Evolutionary conservation across 2,329 filamentous ascomycete species (phyloP).

Genomic region (Sclerotiophoma versabilis): DNA sequence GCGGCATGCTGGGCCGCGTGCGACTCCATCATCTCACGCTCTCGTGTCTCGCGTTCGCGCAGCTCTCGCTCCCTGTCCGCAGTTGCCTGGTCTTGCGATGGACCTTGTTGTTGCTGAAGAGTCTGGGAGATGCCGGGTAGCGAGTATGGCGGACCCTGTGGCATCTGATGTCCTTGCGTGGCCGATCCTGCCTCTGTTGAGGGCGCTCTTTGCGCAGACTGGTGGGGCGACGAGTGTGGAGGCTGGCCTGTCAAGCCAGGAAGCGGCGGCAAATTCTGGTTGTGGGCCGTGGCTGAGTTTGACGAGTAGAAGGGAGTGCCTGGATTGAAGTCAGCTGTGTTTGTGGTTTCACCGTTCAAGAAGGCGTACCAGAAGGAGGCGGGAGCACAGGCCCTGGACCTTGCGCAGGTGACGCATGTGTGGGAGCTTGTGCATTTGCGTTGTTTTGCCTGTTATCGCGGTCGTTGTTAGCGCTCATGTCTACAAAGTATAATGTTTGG

Average conservation of each 20-base stretch:
- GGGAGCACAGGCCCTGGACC: slow-evolving; percentile 48
- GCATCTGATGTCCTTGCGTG: slow-evolving; percentile 42
- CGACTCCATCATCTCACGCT: slow-evolving; percentile 64
- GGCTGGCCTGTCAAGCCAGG: slow-evolving; percentile 54
- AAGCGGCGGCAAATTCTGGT: slow-evolving; percentile 55
- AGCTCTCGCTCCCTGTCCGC: slow-evolving; percentile 57
- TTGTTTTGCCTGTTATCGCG: slow-evolving; percentile 38
- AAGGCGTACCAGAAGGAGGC: slow-evolving; percentile 48
- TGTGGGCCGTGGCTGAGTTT: slow-evolving; percentile 44
- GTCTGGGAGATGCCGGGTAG: slow-evolving; percentile 56
- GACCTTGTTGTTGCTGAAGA: slow-evolving; percentile 43
- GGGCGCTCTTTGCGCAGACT: slow-evolving; percentile 44
- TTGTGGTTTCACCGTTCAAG: slow-evolving; percentile 12
- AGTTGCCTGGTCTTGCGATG: slow-evolving; percentile 43
- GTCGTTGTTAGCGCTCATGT: slow-evolving; percentile 27
- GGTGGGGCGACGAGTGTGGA: slow-evolving; percentile 52
- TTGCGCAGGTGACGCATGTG: slow-evolving; percentile 47
- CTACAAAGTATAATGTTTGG: slow-evolving; percentile 18
- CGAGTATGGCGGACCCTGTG: slow-evolving; percentile 52
- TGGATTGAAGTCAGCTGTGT: slow-evolving; percentile 29
- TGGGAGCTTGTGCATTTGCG: slow-evolving; percentile 40
- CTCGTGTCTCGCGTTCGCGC: slow-evolving; percentile 51
- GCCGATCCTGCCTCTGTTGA: slow-evolving; percentile 46
- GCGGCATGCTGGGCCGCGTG: slow-evolving; percentile 46
- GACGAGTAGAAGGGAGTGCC: slow-evolving; percentile 52